Evolutionary conservation across 108 stramenopile genomes (phyloP).

Genomic region (Fistulifera pelliculosa): DNA sequence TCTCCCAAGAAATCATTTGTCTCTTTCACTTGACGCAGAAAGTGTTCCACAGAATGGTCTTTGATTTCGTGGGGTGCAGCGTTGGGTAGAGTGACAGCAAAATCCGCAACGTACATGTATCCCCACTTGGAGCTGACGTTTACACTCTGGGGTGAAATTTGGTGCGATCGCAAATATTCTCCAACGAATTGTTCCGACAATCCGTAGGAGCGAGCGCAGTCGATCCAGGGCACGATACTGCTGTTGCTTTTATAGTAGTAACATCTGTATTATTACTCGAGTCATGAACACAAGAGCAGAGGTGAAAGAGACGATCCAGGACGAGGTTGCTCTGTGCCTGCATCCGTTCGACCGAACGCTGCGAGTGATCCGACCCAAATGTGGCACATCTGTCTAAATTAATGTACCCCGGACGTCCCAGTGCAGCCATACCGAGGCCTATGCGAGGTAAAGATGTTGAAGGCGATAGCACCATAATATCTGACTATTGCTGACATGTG

Average conservation of each 20-base stretch:
- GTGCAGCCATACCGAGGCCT: conserved; percentile 71
- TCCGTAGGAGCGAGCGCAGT: conserved; percentile 77
- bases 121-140: conserved; percentile 69
- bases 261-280: background rate
- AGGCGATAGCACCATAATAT: background rate
- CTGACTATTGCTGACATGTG: too few species aligned
- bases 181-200: conserved; percentile 46
- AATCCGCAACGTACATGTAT: conserved; percentile 74
- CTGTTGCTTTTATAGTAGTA: background rate
- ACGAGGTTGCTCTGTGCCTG: conserved; percentile 48
- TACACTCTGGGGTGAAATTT: conserved; percentile 34
- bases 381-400: conserved; percentile 32
- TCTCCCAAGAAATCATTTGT: conserved; percentile 41
- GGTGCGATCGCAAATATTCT: conserved; percentile 42
- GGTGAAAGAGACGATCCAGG: conserved; percentile 38
- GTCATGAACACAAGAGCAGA: background rate
- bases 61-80: conserved; percentile 73
- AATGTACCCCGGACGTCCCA: conserved; percentile 79
- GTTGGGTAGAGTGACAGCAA: conserved; percentile 41
- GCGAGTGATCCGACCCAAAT: conserved; percentile 20
- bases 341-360: conserved; percentile 36
- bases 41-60: conserved; percentile 67
- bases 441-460: conserved; percentile 30
- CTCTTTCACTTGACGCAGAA: conserved; percentile 53
- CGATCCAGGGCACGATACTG: conserved; percentile 41